Evolutionary conservation across 257 asterid genomes (phyloP).

Genomic region (Misopates orontium): DNA sequence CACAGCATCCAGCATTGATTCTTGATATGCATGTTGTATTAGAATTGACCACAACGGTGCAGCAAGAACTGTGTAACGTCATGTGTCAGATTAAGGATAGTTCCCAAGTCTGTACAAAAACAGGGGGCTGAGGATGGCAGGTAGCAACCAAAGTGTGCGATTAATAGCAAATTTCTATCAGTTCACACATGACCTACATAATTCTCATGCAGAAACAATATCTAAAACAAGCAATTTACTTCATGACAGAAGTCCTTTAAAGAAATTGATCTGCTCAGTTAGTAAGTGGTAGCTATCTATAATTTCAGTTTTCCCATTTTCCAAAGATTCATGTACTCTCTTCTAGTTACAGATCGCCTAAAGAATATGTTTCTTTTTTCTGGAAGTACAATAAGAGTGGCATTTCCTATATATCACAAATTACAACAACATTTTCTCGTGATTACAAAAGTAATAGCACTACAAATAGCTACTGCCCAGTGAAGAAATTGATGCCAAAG

Average conservation of each 20-base stretch:
- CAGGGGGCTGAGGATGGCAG: neutral
- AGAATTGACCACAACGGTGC: neutral
- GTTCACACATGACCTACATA: neutral
- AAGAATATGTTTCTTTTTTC: no score
- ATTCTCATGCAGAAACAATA: neutral
- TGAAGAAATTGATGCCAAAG: no score
- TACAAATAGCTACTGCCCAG: no score
- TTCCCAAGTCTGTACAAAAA: neutral
- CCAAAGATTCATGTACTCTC: no score
- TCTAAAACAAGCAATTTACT: neutral
- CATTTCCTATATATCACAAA: no score
- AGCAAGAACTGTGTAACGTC: conserved; percentile 3
- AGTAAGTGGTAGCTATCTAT: neutral
- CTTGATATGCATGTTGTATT: neutral
- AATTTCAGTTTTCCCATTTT: no score
- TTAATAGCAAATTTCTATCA: neutral
- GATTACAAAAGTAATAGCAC: no score
- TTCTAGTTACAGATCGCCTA: no score
- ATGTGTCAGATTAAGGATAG: neutral
- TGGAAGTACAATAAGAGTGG: no score
- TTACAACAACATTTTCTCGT: no score
- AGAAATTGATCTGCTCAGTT: neutral
- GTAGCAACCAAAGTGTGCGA: neutral
- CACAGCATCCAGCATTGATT: neutral
- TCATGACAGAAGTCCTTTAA: neutral